Percentiles rank a stretch among this genome's conserved stretches.
phyloP scores from a whole-genome alignment of 73 alveolate species.

The Tetrahymena malaccensis region DNA sequence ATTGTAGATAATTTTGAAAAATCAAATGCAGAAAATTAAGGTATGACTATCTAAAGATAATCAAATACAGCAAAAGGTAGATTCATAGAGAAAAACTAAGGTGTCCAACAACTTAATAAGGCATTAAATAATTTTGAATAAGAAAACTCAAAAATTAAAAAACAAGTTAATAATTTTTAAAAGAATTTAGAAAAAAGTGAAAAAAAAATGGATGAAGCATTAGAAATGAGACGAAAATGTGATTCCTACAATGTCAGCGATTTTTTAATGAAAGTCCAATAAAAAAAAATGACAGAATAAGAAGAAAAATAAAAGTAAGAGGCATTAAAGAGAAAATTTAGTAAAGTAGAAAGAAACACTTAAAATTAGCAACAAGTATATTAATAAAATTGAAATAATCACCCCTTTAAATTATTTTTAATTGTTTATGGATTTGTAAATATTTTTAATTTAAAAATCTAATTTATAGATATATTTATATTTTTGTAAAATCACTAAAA shows the following conservation, averaged over 20 bases:
- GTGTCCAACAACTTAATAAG: background rate
- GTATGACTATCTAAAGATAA: background rate
- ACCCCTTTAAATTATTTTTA: no score
- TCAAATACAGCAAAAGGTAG: background rate
- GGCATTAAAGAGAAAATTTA: background rate
- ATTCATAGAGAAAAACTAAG: background rate
- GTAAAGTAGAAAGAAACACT: background rate
- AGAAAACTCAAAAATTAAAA: background rate
- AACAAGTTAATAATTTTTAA: background rate
- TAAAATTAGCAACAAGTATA: background rate
- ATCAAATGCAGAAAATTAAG: background rate
- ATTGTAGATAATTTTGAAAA: background rate
- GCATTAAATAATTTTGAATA: background rate
- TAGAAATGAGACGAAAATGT: background rate
- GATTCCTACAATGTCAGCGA: background rate
- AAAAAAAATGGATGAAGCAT: background rate
- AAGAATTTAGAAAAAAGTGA: background rate
- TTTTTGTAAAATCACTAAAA: no score
- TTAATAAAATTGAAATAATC: no score
- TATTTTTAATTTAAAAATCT: no score
- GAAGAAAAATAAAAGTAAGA: background rate
- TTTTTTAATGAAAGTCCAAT: background rate
- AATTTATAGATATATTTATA: no score
- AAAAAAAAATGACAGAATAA: background rate
- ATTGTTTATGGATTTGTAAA: no score